phyloP scores from a whole-genome alignment of 768 basidiomycete genomes.

The Saitozyma podzolica region DNA sequence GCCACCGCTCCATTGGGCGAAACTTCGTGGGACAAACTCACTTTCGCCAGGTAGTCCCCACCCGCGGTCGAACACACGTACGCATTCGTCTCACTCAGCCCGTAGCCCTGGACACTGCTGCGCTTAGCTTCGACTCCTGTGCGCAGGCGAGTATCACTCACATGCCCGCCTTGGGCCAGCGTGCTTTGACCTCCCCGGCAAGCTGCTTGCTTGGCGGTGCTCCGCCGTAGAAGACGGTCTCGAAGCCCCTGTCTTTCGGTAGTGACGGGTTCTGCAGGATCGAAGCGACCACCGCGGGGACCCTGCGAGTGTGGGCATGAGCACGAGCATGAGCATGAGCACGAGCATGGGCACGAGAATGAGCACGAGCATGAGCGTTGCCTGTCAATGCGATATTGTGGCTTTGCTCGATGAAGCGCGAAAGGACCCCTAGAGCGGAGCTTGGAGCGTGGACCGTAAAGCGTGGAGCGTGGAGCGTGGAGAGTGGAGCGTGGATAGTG shows the following conservation, averaged over 20 bases:
- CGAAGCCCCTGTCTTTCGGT: slow-evolving; percentile 22
- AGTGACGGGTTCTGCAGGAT: slow-evolving; percentile 32
- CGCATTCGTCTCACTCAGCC: slow-evolving; percentile 47
- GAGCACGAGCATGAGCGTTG: not conserved
- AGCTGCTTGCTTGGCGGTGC: slow-evolving; percentile 42
- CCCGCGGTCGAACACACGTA: slow-evolving; percentile 47
- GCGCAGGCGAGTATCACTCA: slow-evolving; percentile 16
- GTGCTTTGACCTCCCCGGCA: slow-evolving; percentile 33
- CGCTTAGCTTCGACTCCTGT: not conserved
- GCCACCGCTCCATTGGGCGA: not conserved
- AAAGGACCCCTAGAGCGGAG: not conserved
- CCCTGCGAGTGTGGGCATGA: slow-evolving; percentile 11
- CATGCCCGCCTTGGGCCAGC: slow-evolving; percentile 45
- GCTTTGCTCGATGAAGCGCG: no score
- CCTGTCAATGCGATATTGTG: no score
- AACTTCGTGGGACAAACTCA: slow-evolving; percentile 13
- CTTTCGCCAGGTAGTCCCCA: slow-evolving; percentile 32
- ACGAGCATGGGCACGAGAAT: not conserved
- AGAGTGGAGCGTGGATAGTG: not conserved
- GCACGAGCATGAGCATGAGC: not conserved
- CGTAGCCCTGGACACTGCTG: slow-evolving; percentile 45
- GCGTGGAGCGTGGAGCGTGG: no score
- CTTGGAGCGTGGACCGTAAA: no score
- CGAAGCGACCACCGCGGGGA: slow-evolving; percentile 40
- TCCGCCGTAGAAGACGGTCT: slow-evolving; percentile 46